These are phyloP conservation scores for Beauveria varroae DNA, from an alignment of 2,329 filamentous ascomycete species.

Conservation along the genomic window DNA sequence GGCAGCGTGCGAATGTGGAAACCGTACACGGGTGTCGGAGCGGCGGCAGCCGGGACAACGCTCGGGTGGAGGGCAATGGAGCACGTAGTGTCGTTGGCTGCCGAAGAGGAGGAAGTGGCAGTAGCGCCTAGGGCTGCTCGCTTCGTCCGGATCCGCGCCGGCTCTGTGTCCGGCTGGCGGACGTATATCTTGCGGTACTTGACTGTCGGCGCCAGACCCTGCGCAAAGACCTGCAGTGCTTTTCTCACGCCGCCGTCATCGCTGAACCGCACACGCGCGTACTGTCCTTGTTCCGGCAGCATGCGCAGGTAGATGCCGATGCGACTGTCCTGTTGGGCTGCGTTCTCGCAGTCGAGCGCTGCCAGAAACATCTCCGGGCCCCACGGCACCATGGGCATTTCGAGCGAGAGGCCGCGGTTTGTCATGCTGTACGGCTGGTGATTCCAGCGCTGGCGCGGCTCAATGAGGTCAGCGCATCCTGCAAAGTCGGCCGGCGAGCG, in stretches of 20 bases:
- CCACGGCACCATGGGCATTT: conserved; percentile 10
- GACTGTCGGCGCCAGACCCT: background rate
- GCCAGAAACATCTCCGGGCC: conserved; percentile 10
- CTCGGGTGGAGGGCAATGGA: background rate
- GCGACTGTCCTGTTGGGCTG: background rate
- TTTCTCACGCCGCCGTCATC: background rate
- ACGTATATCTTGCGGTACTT: conserved; percentile 5
- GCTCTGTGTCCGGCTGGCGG: conserved; percentile 2
- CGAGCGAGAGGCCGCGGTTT: conserved; percentile 9
- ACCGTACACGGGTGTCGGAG: background rate
- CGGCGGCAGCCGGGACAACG: background rate
- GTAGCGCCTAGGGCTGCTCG: background rate
- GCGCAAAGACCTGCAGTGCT: background rate
- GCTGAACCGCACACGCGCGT: background rate
- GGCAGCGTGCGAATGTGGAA: conserved; percentile 8
- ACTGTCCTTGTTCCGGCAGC: background rate
- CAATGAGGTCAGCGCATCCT: background rate
- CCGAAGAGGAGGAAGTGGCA: background rate
- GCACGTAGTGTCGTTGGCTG: background rate
- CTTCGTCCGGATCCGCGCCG: background rate
- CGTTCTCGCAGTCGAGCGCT: conserved; percentile 8
- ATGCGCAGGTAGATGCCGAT: conserved; percentile 9
- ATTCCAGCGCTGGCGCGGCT: background rate
- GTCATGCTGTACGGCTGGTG: conserved; percentile 7
- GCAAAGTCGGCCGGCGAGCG: background rate